A percentile compares a stretch with the other conserved stretches of the same genome.
Conservation (phyloP, 768 basidiomycete genomes). For the Lactifluus piperatus region DNA sequence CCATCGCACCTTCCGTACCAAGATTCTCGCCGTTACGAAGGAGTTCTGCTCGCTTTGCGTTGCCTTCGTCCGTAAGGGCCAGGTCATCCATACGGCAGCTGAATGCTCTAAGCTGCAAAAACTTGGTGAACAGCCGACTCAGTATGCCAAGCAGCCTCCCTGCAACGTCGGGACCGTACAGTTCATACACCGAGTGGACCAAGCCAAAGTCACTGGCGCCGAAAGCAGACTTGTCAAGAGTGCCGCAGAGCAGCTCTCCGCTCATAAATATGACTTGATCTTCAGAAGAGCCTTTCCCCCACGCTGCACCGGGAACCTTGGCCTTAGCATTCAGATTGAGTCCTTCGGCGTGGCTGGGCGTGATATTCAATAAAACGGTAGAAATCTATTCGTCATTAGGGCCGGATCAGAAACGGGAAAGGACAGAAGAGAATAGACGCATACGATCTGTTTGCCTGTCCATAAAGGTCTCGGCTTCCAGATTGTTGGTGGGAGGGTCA, state of each 20-base stretch:
- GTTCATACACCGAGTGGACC: conserved; percentile 92
- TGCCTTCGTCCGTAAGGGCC: conserved; percentile 75
- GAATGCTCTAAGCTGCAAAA: conserved; percentile 93
- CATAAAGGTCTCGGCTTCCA: conserved; percentile 88
- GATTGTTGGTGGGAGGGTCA: conserved; percentile 84
- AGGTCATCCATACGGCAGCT: conserved; percentile 99
- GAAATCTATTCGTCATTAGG: conserved; percentile 55
- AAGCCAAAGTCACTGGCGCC: conserved; percentile 95
- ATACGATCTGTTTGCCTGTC: conserved; percentile 97
- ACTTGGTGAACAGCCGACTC: conserved; percentile 93
- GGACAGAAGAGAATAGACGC: conserved; percentile 22
- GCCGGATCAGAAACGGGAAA: background rate
- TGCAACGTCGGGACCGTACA: conserved; percentile 85
- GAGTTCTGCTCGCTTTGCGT: conserved; percentile 57
- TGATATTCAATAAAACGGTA: conserved; percentile 88
- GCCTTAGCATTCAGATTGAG: conserved; percentile 80
- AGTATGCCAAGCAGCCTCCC: conserved; percentile 89
- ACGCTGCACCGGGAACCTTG: conserved; percentile 81
- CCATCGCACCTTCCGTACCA: conserved; percentile 83
- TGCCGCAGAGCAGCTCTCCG: conserved; percentile 87
- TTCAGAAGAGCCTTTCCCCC: conserved; percentile 73
- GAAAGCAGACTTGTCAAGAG: conserved; percentile 95
- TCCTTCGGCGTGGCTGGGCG: conserved; percentile 67
- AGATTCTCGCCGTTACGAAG: conserved; percentile 57
- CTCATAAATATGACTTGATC: conserved; percentile 85